Evolutionary conservation across 768 basidiomycete genomes (phyloP).

Genomic region (Nidula microcarpa): DNA sequence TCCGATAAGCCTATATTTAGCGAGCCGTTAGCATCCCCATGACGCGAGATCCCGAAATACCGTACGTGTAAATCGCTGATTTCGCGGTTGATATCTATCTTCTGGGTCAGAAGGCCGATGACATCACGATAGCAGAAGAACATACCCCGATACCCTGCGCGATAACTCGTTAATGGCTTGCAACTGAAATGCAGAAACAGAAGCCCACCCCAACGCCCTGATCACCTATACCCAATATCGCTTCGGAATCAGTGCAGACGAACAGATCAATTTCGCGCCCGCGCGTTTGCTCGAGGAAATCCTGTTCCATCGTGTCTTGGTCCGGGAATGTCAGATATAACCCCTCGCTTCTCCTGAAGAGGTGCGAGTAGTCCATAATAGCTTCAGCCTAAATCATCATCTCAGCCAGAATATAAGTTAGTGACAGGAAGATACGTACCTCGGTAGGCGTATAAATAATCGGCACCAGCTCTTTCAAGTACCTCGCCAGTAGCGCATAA

Average conservation of each 20-base stretch:
- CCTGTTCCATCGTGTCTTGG: slow-evolving; percentile 68
- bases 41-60: slow-evolving; percentile 1
- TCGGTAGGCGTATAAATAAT: slow-evolving; percentile 85
- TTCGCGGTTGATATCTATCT: slow-evolving; percentile 72
- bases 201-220: slow-evolving; percentile 60
- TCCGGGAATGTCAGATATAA: slow-evolving; percentile 64
- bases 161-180: too few species aligned
- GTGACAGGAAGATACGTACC: slow-evolving; percentile 25
- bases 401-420: background rate
- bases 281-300: slow-evolving; percentile 65
- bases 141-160: slow-evolving; percentile 49
- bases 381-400: slow-evolving; percentile 60
- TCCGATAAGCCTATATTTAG: slow-evolving; percentile 47
- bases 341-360: slow-evolving; percentile 79
- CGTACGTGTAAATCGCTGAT: slow-evolving; percentile 72
- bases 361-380: slow-evolving; percentile 78
- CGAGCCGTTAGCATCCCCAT: background rate
- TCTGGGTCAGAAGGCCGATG: background rate
- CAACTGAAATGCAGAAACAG: background rate
- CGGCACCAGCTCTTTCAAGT: slow-evolving; percentile 60
- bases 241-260: slow-evolving; percentile 82
- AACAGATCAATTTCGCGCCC: slow-evolving; percentile 69
- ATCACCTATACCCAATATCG: slow-evolving; percentile 71
- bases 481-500: slow-evolving; percentile 57
- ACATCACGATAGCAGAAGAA: background rate